Evolutionary conservation across 1,284 basidiomycete genomes (phyloP), one percentile per base, ranked within the genome.

Genomic region (Ceraceosorus guamensis): DNA sequence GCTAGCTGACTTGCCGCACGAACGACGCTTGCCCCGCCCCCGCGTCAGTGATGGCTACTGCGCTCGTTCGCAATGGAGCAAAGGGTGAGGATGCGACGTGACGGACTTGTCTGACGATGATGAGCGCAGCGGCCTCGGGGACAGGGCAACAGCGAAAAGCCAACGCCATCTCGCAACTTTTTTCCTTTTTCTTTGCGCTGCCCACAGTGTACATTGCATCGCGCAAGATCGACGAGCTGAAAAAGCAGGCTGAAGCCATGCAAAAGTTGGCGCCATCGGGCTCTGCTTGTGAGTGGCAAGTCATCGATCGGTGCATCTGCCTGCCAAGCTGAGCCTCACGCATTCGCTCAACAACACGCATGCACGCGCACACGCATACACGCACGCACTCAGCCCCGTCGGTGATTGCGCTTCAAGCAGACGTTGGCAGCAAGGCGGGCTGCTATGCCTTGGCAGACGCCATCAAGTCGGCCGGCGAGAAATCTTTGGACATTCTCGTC

Each of bases 31-130:
- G n/a, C n/a, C n/a, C n/a, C n/a, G n/a, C n/a, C n/a, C n/a, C n/a
- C n/a, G 7, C 34, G 50, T 13, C 58, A 65, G 86, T 89, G 83
- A 89, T 91, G 65, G 85, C 89, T 6, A 79, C 84, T 0, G 85
- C 85, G 0, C 84, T 88, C 65, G 86, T 87, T 1, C 83, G 85
- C 77, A 91, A 89, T 66, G 88, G 88, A 6, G 87, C 85, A 39
- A 68, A 71, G 45, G 53, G 57, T 52, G 35, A 33, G 56, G 7
- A 6, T 31, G 37, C 30, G 2, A 14, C 8, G 37, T 41, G 37
- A 10, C 34, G 41, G 16, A 10, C 34, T 31, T 5, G 48, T 14
- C 6, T 46, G 33, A 41, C 4, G 37, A 50, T n/a, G n/a, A n/a
- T n/a, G n/a, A n/a, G n/a, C n/a, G n/a, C n/a, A n/a, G n/a, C n/a